A percentile compares a stretch with the other conserved stretches of the same genome.
Conservation (phyloP, 805 yeast genomes). For the Blastobotrys mokoenaii region DNA sequence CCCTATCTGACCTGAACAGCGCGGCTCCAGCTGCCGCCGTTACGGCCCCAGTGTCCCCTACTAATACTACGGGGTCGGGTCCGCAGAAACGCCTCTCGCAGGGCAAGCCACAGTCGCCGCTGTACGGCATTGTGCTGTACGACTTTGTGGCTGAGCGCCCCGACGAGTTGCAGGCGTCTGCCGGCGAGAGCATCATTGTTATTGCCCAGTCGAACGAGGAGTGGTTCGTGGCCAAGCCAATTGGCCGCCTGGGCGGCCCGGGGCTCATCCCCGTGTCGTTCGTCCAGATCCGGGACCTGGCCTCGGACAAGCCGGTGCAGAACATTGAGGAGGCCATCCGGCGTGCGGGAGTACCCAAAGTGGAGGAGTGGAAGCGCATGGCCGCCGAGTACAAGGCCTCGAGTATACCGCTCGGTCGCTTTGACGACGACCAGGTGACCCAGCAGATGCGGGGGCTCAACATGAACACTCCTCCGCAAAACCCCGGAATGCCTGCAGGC, state of each 20-base stretch:
- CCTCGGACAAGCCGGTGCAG: constrained; percentile 52
- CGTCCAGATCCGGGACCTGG: constrained; percentile 75
- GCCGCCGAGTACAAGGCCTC: constrained; percentile 91
- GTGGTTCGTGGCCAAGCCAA: constrained; percentile 97
- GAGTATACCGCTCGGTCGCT: constrained; percentile 56
- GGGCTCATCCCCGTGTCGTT: constrained; percentile 91
- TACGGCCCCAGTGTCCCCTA: neutral
- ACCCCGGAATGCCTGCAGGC: constrained; percentile 1
- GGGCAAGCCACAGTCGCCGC: constrained; percentile 27
- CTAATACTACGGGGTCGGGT: neutral
- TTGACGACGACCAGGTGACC: constrained; percentile 31
- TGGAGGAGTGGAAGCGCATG: constrained; percentile 89
- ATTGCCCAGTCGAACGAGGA: constrained; percentile 96
- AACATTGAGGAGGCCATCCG: constrained; percentile 51
- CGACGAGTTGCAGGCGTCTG: constrained; percentile 77
- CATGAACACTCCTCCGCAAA: neutral
- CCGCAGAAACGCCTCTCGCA: constrained; percentile 2
- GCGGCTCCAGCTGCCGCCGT: neutral
- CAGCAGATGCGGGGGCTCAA: constrained; percentile 2
- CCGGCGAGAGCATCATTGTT: constrained; percentile 83
- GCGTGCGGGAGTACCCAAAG: constrained; percentile 72
- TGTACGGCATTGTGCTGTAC: constrained; percentile 80
- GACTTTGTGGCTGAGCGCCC: constrained; percentile 74
- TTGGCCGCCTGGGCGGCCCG: constrained; percentile 92
- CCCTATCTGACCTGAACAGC: constrained; percentile 13